Conservation (phyloP, 345 rosid genomes). For the Bruguiera parviflora region DNA sequence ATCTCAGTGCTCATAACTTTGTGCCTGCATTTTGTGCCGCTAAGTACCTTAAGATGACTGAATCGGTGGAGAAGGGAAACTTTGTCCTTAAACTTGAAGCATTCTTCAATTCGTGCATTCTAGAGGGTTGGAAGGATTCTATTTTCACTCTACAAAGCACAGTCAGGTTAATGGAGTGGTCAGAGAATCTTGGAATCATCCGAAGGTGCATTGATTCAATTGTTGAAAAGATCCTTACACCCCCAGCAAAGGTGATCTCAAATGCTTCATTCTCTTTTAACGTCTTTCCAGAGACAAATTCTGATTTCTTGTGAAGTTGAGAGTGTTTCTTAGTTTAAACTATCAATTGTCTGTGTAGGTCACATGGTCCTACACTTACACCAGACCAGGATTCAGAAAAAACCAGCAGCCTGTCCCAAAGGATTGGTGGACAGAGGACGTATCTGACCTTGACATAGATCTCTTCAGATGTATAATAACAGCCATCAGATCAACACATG, state of each 20-base stretch:
- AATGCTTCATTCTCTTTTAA: neutral
- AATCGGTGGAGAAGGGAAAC: slow-evolving; percentile 76
- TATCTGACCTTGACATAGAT: slow-evolving; percentile 87
- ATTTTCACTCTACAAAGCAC: slow-evolving; percentile 67
- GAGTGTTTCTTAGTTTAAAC: neutral
- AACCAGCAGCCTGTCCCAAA: slow-evolving; percentile 65
- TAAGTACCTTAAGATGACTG: slow-evolving; percentile 86
- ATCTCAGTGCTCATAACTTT: slow-evolving; percentile 78
- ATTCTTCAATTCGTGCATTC: slow-evolving; percentile 86
- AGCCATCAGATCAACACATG: slow-evolving; percentile 59
- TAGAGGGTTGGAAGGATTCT: slow-evolving; percentile 96
- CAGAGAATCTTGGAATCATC: slow-evolving; percentile 80
- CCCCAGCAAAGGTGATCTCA: slow-evolving; percentile 57
- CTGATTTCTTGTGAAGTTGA: neutral
- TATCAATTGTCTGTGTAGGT: slow-evolving; percentile 44
- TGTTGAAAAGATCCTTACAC: slow-evolving; percentile 78
- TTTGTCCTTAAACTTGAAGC: slow-evolving; percentile 76
- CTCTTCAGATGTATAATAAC: slow-evolving; percentile 74
- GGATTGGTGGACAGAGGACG: slow-evolving; percentile 99
- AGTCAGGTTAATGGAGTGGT: slow-evolving; percentile 69
- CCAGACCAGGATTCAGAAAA: slow-evolving; percentile 70
- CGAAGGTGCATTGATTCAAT: slow-evolving; percentile 82
- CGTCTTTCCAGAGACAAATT: neutral
- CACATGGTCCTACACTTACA: slow-evolving; percentile 87
- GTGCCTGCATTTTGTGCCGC: slow-evolving; percentile 86